A percentile compares a stretch with the other conserved stretches of the same genome.
Conservation (phyloP, 345 rosid genomes). For the Euclidium syriacum region DNA sequence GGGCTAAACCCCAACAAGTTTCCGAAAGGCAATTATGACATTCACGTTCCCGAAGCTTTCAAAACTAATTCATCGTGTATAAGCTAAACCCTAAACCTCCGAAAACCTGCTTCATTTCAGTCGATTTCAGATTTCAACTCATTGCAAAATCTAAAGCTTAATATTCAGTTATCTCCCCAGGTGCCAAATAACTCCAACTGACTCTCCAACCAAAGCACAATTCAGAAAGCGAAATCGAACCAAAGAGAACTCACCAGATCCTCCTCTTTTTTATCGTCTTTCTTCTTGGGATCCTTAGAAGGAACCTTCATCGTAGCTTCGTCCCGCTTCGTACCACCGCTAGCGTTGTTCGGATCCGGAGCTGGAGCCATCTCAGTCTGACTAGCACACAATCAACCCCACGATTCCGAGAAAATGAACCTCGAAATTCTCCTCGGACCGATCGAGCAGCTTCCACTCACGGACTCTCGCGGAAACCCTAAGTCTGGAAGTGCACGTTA, state of each 20-base stretch:
- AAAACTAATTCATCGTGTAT: background rate
- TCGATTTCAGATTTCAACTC: background rate
- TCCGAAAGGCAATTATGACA: background rate
- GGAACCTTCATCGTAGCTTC: slow-evolving; percentile 58
- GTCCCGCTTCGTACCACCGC: slow-evolving; percentile 43
- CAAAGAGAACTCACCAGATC: slow-evolving; percentile 54
- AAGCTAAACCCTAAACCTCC: background rate
- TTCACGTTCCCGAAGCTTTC: background rate
- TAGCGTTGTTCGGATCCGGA: slow-evolving; percentile 53
- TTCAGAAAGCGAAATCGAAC: background rate
- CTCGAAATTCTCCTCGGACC: background rate
- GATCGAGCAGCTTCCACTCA: background rate
- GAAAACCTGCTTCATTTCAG: background rate
- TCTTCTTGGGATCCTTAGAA: slow-evolving; percentile 81
- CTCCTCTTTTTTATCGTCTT: slow-evolving; percentile 87
- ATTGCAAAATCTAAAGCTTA: background rate
- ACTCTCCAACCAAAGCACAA: background rate
- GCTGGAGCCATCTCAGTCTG: slow-evolving; percentile 34
- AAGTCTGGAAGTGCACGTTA: background rate
- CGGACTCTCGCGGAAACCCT: slow-evolving; percentile 13
- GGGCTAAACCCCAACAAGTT: too few relatives aligned
- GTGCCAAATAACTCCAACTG: background rate
- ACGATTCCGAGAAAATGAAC: background rate
- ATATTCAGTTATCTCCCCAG: background rate
- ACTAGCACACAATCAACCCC: slow-evolving; percentile 3